A percentile compares a stretch with the other conserved stretches of the same genome.
These are phyloP conservation scores for Gossypium thurberi DNA, from an alignment of 345 rosid genomes.

Conservation along the genomic window DNA sequence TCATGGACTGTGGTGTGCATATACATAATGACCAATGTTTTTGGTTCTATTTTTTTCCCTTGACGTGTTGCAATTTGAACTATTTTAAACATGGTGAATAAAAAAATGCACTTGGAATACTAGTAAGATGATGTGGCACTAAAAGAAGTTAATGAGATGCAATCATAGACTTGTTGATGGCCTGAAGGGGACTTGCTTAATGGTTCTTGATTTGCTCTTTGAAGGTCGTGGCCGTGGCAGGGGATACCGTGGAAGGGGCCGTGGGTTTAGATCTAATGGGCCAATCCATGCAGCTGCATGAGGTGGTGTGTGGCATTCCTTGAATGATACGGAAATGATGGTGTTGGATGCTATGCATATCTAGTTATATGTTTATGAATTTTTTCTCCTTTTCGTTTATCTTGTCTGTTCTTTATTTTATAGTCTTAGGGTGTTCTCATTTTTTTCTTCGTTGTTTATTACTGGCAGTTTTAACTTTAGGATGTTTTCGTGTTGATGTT, in stretches of 20 bases:
- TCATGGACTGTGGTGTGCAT: background rate
- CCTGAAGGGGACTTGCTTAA: background rate
- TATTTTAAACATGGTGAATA: background rate
- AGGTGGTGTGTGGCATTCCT: slow-evolving; percentile 17
- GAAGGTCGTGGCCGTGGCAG: slow-evolving; percentile 68
- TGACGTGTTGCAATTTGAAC: background rate
- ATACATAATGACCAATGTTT: background rate
- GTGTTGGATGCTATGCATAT: slow-evolving; percentile 25
- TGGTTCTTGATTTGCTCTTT: background rate
- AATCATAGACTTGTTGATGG: background rate
- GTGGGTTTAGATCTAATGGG: slow-evolving; percentile 50
- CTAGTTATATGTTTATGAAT: slow-evolving; percentile 14
- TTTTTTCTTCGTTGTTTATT: background rate
- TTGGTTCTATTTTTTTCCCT: background rate
- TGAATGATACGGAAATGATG: background rate
- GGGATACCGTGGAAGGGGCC: slow-evolving; percentile 66
- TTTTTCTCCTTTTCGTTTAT: background rate
- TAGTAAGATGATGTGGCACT: background rate
- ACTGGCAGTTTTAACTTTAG: slow-evolving; percentile 18
- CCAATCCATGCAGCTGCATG: slow-evolving; percentile 50
- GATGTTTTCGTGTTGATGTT: slow-evolving; percentile 16
- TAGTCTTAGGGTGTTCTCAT: background rate
- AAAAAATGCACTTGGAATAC: background rate
- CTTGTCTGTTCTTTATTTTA: slow-evolving; percentile 10
- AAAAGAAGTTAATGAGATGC: background rate